A percentile compares a stretch with the other conserved stretches of the same genome.
Evolutionary conservation across 495 filamentous ascomycete genomes (phyloP).

Genomic region (Pseudevernia furfuracea): DNA sequence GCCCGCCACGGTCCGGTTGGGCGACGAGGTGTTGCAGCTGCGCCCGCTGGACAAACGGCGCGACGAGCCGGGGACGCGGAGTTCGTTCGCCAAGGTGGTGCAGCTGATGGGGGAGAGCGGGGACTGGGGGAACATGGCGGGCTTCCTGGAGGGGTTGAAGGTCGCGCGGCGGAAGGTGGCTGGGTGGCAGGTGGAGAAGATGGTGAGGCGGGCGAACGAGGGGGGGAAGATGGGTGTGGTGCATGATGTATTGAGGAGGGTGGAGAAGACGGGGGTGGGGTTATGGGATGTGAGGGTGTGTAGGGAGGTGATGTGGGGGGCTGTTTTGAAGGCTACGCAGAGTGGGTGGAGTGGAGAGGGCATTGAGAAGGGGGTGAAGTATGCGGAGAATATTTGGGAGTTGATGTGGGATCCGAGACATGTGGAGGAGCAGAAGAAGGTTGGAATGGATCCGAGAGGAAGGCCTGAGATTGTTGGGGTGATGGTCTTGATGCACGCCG

Average conservation of each 20-base stretch:
- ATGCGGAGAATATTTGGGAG: conserved; percentile 18
- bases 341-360: conserved; percentile 16
- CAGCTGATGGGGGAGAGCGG: conserved; percentile 17
- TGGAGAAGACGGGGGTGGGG: conserved; percentile 21
- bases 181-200: conserved; percentile 25
- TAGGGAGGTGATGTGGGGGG: conserved; percentile 24
- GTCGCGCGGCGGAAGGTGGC: conserved; percentile 17
- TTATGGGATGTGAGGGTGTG: conserved; percentile 18
- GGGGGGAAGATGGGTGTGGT: conserved; percentile 16
- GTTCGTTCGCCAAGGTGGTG: conserved; percentile 13
- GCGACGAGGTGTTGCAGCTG: conserved; percentile 17
- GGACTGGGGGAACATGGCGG: conserved; percentile 23
- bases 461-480: conserved; percentile 21
- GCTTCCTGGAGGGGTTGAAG: conserved; percentile 20
- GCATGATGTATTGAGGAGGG: conserved; percentile 17
- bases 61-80: conserved; percentile 21
- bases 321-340: conserved; percentile 10
- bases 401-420: conserved; percentile 21
- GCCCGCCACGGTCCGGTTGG: conserved; percentile 23
- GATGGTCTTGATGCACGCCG: conserved; percentile 20
- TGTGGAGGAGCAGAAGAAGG: conserved; percentile 4
- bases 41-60: conserved; percentile 9
- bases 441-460: conserved; percentile 14
- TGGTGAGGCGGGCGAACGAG: conserved; percentile 17
- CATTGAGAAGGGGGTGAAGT: conserved; percentile 13